Base-by-base conservation (phyloP, 768 basidiomycete genomes). In the Trametes coccinea region DNA sequence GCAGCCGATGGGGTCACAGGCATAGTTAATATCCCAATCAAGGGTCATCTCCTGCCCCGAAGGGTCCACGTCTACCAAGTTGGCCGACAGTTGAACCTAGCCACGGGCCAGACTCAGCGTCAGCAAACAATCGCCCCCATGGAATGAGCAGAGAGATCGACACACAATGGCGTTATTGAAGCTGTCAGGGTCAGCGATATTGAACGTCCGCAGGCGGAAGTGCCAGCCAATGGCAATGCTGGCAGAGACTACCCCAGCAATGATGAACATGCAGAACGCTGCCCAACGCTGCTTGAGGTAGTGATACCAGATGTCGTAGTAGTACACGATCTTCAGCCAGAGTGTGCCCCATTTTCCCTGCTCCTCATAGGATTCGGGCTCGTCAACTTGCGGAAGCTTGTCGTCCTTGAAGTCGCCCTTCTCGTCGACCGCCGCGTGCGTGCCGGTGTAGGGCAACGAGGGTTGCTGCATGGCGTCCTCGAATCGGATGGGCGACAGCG, bases 191-290 rank as follows among this genome's bases (percentile, higher is more conserved):
- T 65, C 64, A 16, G 58, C 53, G 37, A 59, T 61, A 17, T 65
- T 56, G 59, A 65, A 65, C 6, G 53, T 54, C 22, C 47, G 44
- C 52, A 65, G 27, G 5, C 64, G 59, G 46, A 65, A 49, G 29
- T 51, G 41, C 55, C 60, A 65, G 11, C 64, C 64, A n/a, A 65
- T 57, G 3, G 34, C 61, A 22, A 66, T 59, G 45, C 65, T 62
- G 22, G 34, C 46, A 37, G 53, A 27, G 39, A 62, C 46, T 14
- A 60, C 50, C 13, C 30, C 29, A 1, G 44, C 37, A 2, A 66
- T 50, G 34, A 66, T 39, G 29, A 60, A 60, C 8, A 30, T 33
- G n/a, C 50, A 51, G 46, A 61, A 46, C 2, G 52, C 9, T 11
- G 52, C 50, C 59, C 58, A 62, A 39, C 54, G 58, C 48, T 22